Percentiles rank a stretch among this genome's conserved stretches.
Conservation (phyloP, 2,329 filamentous ascomycete genomes). For the Curvularia sp. region DNA sequence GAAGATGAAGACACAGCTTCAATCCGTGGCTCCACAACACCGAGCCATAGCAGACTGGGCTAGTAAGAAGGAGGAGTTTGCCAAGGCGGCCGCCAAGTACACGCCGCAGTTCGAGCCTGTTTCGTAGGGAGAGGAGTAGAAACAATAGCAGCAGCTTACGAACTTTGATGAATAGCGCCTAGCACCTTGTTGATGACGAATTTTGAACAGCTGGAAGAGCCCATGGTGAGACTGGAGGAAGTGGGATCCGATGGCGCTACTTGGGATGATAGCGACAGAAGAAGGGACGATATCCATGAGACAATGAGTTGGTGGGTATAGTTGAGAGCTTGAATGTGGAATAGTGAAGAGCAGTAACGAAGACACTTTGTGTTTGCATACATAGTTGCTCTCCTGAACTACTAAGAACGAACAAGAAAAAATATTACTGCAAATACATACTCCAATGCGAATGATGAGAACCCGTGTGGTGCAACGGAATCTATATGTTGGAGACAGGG, state of each 20-base stretch:
- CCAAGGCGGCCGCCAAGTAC: constrained; percentile 86
- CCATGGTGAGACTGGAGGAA: background rate
- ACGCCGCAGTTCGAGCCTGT: constrained; percentile 74
- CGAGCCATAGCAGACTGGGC: constrained; percentile 74
- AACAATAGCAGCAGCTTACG: background rate
- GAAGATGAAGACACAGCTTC: constrained; percentile 62
- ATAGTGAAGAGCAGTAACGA: constrained; percentile 3
- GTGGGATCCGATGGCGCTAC: constrained; percentile 1
- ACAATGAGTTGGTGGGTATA: background rate
- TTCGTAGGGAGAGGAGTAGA: constrained; percentile 13
- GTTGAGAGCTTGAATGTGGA: background rate
- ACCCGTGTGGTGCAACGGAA: background rate
- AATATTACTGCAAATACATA: background rate
- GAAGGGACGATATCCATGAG: background rate
- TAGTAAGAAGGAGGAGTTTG: constrained; percentile 88
- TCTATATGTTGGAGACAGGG: background rate
- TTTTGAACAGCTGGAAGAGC: background rate
- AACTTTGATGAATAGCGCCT: background rate
- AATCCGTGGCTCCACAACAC: constrained; percentile 70
- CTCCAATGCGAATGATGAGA: background rate
- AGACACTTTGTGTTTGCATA: background rate
- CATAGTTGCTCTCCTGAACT: background rate
- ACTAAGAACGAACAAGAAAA: background rate
- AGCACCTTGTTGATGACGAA: background rate
- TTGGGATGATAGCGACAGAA: constrained; percentile 1